phyloP scores from a whole-genome alignment of 208 protist genomes.

The Trypanosoma platydactyli region DNA sequence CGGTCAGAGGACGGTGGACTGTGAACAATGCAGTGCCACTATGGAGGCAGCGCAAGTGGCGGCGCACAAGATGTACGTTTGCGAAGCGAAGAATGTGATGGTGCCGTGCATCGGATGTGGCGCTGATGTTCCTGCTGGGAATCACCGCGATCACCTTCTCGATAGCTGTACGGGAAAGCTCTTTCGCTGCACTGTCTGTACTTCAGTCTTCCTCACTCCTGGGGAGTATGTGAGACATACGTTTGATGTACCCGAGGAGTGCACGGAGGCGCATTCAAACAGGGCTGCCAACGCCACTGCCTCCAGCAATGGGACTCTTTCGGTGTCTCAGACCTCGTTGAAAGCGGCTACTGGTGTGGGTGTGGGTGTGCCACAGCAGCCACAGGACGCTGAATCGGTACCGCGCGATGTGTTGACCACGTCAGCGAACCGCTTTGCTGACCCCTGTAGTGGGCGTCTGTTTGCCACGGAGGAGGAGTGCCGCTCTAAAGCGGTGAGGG shows the following conservation, averaged over 20 bases:
- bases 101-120: conserved; percentile 7
- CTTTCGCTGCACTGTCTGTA: conserved; percentile 6
- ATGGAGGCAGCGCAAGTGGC: conserved; percentile 4
- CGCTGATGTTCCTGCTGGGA: background rate
- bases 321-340: background rate
- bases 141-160: conserved; percentile 1
- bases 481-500: background rate
- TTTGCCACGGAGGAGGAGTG: conserved; percentile 5
- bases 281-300: background rate
- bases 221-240: conserved; percentile 11
- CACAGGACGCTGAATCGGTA: no score
- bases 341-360: no score
- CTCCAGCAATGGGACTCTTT: background rate
- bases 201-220: background rate
- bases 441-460: background rate
- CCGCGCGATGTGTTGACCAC: background rate
- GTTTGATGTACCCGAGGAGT: background rate
- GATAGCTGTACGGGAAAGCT: background rate
- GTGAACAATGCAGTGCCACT: conserved; percentile 1
- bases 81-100: background rate
- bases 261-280: background rate
- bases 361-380: no score
- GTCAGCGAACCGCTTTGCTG: background rate
- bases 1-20: conserved; percentile 7
- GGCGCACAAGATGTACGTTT: background rate